Conservation (phyloP, 1,139 yeast genomes). For the Scheffersomyces insectosa region DNA sequence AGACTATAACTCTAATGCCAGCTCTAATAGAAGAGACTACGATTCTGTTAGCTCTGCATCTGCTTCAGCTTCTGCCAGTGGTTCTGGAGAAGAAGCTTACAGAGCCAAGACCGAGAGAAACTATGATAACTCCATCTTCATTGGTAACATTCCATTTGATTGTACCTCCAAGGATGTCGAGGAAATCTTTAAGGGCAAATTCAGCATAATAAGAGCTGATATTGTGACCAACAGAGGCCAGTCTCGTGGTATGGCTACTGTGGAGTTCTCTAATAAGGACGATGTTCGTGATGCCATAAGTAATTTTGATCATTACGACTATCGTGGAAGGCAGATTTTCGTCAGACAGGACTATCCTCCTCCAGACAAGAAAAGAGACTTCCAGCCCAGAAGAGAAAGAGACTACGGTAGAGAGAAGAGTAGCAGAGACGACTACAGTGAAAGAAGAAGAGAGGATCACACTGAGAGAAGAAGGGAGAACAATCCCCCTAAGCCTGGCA, state of each 20-base stretch:
- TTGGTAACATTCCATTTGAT: conserved; percentile 73
- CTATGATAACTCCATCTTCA: conserved; percentile 67
- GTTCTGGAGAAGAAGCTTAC: conserved; percentile 31
- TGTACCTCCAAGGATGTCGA: conserved; percentile 60
- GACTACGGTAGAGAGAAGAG: conserved; percentile 11
- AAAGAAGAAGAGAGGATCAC: conserved; percentile 9
- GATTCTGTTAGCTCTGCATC: conserved; percentile 7
- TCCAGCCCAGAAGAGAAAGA: conserved; percentile 12
- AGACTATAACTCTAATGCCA: conserved; percentile 9
- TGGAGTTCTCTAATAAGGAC: conserved; percentile 70
- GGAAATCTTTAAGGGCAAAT: conserved; percentile 60
- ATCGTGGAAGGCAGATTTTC: conserved; percentile 80
- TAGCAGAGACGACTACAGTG: conserved; percentile 12
- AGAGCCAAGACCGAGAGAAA: conserved; percentile 57
- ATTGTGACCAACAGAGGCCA: conserved; percentile 82
- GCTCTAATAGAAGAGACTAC: conserved; percentile 23
- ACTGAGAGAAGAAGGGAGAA: conserved; percentile 15
- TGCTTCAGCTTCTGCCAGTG: conserved; percentile 19
- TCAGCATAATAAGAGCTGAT: conserved; percentile 81
- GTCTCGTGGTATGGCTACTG: conserved; percentile 91
- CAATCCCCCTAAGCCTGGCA: conserved; percentile 39
- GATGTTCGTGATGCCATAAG: conserved; percentile 78
- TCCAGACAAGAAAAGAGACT: conserved; percentile 47
- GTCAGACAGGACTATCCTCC: conserved; percentile 91
- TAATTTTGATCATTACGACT: conserved; percentile 64